Percentiles rank a stretch among this genome's conserved stretches.
Conservation (phyloP, 2,329 filamentous ascomycete species). For the Cordyceps pruinosa region DNA sequence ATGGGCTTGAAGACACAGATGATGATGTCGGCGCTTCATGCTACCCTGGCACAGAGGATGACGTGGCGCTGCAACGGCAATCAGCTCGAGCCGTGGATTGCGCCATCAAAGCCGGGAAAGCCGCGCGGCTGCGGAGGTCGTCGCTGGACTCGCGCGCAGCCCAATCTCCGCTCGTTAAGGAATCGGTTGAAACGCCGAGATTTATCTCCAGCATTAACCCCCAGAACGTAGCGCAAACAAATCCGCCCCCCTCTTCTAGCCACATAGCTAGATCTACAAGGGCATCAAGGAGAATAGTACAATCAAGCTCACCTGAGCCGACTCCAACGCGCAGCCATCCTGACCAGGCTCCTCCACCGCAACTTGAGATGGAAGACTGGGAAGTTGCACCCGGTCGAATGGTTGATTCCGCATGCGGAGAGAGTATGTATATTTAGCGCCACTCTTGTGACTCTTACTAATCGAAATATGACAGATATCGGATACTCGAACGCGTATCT, state of each 20-base stretch:
- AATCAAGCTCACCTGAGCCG: not conserved
- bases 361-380: constrained; percentile 36
- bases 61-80: not conserved
- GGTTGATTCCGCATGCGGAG: constrained; percentile 21
- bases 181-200: not conserved
- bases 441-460: not conserved
- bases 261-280: not conserved
- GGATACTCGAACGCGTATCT: constrained; percentile 38
- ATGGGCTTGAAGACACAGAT: not conserved
- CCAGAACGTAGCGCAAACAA: no score
- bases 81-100: not conserved
- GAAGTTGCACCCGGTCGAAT: constrained; percentile 39
- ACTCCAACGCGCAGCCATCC: not conserved
- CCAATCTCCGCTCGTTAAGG: not conserved
- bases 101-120: not conserved
- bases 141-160: not conserved
- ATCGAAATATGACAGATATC: constrained; percentile 29
- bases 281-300: not conserved
- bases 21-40: not conserved
- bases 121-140: not conserved
- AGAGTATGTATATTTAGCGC: constrained; percentile 27
- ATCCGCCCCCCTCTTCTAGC: not conserved
- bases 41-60: no score
- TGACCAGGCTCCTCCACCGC: not conserved
- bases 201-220: not conserved